Base-by-base conservation (phyloP, 225 moss, liverwort and hornwort species). In the Bryoerythrophyllum caledonicum region DNA sequence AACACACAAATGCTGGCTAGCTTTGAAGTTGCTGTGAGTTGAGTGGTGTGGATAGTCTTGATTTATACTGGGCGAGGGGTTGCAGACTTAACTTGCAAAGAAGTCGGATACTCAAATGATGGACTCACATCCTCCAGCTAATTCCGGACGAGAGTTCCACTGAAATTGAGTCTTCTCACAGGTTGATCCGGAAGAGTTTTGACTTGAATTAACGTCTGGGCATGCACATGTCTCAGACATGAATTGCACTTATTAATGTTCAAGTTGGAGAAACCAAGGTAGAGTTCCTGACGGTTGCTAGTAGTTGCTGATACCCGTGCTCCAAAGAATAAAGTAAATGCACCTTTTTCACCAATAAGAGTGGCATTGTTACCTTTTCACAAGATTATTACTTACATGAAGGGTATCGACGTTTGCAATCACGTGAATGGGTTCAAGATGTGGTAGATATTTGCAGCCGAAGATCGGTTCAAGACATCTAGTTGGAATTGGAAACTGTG, bases 41-140 rank as follows among this genome's bases (percentile, higher is more conserved):
- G 25, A 17, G 23, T 12, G 10, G 35, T 10, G 24, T 62, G 37
- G 37, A 19, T 35, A 1, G 63, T 1, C 14, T 26, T 19, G 6
- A 73, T 38, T 73, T 73, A 63, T 73, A 63, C 37, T 73, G 37
- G 19, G 23, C 6, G 16, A 52, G 17, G 19, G 16, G 15, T 25
- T 63, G 51, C 62, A 52, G 63, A 73, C 37, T 51, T 25, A 10
- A 37, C 1, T 1, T 8, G 51, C 14, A 37, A 52, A 63, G 34
- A 37, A 63, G 63, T 17, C 34, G 1, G 13, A 26, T 17, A 32
- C 37, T 51, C 34, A 32, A 52, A 38, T 38, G 38, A 8, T 51
- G 35, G 19, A 51, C 10, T 35, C 20, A 26, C 12, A 25, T 63
- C 25, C 25, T 52, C 52, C 62, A 49, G 73, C 49, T 2, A 35